phyloP scores from a whole-genome alignment of 2,329 filamentous ascomycete genomes.

The Cladosporium sp. region DNA sequence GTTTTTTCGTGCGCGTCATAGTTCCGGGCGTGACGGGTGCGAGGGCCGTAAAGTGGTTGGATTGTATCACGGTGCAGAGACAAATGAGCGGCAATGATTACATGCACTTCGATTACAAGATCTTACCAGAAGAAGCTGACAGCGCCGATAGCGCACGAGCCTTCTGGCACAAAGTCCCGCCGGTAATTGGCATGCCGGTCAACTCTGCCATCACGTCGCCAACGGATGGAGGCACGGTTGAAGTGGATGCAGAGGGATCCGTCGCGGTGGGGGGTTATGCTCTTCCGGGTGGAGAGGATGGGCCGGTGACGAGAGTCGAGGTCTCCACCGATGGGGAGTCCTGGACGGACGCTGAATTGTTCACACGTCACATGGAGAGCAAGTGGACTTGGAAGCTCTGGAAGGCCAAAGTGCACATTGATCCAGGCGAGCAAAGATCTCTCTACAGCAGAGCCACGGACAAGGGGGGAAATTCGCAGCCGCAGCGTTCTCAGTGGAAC shows the following conservation, averaged over 20 bases:
- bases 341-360: constrained; percentile 60
- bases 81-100: constrained; percentile 56
- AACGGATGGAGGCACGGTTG: constrained; percentile 49
- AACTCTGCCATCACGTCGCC: constrained; percentile 64
- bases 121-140: constrained; percentile 54
- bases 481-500: constrained; percentile 61
- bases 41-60: constrained; percentile 63
- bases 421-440: constrained; percentile 57
- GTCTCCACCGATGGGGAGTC: constrained; percentile 63
- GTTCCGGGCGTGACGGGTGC: constrained; percentile 66
- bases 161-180: constrained; percentile 57
- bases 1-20: constrained; percentile 61
- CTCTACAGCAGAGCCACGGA: constrained; percentile 60
- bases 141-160: constrained; percentile 50
- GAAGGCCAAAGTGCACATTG: constrained; percentile 52
- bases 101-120: constrained; percentile 61
- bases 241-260: constrained; percentile 51
- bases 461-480: constrained; percentile 58
- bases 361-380: constrained; percentile 54
- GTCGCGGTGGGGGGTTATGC: constrained; percentile 57
- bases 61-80: constrained; percentile 58
- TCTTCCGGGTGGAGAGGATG: constrained; percentile 65
- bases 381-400: constrained; percentile 59
- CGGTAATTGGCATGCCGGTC: constrained; percentile 68
- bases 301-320: constrained; percentile 66